Evolutionary conservation across 306 rosid genomes (phyloP).

Genomic region (Potentilla sterilis): DNA sequence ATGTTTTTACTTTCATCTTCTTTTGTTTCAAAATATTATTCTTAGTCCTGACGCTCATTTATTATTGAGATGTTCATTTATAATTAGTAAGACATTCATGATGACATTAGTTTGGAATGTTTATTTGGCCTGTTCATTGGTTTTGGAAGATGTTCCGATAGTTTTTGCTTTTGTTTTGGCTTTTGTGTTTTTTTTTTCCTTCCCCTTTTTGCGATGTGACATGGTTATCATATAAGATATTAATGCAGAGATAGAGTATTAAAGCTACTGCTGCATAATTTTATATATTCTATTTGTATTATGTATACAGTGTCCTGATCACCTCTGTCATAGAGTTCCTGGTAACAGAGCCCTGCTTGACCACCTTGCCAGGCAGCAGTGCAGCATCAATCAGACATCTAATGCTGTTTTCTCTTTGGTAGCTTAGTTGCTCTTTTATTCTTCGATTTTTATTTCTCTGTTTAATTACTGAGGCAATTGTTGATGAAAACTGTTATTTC

Average conservation of each 20-base stretch:
- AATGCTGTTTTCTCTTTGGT: background rate
- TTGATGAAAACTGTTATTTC: background rate
- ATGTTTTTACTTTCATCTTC: background rate
- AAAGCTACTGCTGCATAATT: background rate
- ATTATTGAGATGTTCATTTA: background rate
- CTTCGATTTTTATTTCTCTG: background rate
- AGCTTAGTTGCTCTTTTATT: background rate
- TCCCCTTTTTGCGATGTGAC: background rate
- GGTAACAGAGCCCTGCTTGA: slow-evolving; percentile 6
- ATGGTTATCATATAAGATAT: background rate
- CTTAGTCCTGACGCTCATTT: background rate
- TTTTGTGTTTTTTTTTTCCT: slow-evolving; percentile 19
- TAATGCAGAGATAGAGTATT: slow-evolving; percentile 1
- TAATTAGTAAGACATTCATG: background rate
- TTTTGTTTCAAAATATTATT: background rate
- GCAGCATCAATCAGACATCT: background rate
- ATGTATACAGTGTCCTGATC: slow-evolving; percentile 1
- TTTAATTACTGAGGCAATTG: background rate
- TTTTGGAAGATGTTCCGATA: background rate
- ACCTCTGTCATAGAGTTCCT: background rate
- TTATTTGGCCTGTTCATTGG: background rate
- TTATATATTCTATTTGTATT: background rate
- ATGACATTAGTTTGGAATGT: background rate
- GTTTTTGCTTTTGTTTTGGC: too few species aligned
- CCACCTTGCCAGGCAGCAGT: background rate